Evolutionary conservation across 352 stramenopile species (phyloP).

Genomic region (Globisporangium okanoganense): DNA sequence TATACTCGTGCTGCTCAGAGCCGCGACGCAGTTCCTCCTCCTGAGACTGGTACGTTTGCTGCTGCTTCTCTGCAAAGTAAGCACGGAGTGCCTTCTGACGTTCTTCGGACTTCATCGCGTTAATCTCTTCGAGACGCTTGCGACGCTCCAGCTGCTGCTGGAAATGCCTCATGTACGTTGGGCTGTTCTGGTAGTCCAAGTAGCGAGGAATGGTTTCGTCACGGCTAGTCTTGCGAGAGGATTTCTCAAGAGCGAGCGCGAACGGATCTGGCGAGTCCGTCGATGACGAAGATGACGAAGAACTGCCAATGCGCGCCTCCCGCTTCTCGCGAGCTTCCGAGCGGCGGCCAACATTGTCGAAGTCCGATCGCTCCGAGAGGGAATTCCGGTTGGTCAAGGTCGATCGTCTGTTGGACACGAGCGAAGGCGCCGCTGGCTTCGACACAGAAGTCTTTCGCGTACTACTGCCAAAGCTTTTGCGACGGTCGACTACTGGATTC

Average conservation of each 20-base stretch:
- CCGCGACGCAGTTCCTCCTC: conserved; percentile 50
- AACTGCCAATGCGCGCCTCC: conserved; percentile 4
- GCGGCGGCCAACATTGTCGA: conserved; percentile 10
- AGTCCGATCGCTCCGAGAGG: conserved; percentile 7
- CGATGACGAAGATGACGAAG: conserved; percentile 23
- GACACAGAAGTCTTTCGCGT: background rate
- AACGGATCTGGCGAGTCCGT: conserved; percentile 29
- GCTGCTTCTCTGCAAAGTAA: conserved; percentile 43
- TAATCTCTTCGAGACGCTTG: conserved; percentile 60
- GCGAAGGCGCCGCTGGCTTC: conserved; percentile 3
- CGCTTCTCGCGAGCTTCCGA: conserved; percentile 4
- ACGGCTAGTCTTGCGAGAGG: conserved; percentile 35
- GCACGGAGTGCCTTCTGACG: conserved; percentile 47
- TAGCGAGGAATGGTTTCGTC: conserved; percentile 54
- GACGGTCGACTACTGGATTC: background rate
- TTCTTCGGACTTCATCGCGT: conserved; percentile 51
- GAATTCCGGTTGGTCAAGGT: conserved; percentile 8
- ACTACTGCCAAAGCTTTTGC: conserved; percentile 9
- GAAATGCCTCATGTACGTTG: conserved; percentile 40
- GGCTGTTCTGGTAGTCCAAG: conserved; percentile 51
- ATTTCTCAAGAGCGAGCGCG: conserved; percentile 13
- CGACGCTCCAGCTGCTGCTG: conserved; percentile 60
- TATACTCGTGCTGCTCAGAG: conserved; percentile 48
- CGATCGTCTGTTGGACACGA: conserved; percentile 4
- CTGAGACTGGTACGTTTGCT: conserved; percentile 32